Base-by-base conservation (phyloP, 192 early-diverging fungal species). In the Coemansia sp. region DNA sequence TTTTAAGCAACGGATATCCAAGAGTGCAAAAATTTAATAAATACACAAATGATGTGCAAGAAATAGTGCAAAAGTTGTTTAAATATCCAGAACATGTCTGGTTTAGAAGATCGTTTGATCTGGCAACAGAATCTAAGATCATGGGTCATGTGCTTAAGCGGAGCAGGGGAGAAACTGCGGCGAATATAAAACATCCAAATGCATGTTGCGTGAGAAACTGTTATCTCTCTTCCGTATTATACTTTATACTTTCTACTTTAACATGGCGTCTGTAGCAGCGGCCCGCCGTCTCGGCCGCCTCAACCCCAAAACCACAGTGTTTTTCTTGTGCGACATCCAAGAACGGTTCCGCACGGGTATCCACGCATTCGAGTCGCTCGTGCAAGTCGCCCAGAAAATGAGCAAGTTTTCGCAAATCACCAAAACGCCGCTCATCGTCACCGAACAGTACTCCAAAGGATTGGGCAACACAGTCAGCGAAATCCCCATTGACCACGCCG, bases 301-400 rank as follows among this genome's bases (percentile, higher is more conserved):
- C 25, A 63, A 78, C 51, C 75, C 75, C 50, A 65, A 74, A 51
- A 72, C 83, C 22, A 93, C 93, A 1, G 93, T 90, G 23, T 91
- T 98, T 66, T 89, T 98, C 63, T 72, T 97, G 19, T 98, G 97
- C 75, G 95, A 98, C 69, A 85, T 98, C 53, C 97, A 98, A 80
- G 90, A 93, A 50, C 79, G 82, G 58, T 93, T 91, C 72, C 84
- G 87, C 36, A 56, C 81, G 2, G 82, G 84, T 47, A 96, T 97
- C 71, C 89, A 90, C 81, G 86, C 90, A 31, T 96, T 91, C 65
- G 85, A 85, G 11, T 86, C 87, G 17, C 75, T 98, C 31, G 86
- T 96, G 34, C 85, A 86, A 34, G 93, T 91, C 12, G 88, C 95
- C 3, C 66, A 85, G 31, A 98, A 98, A 75, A 92, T 98, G 93